Conservation (phyloP, 2,329 filamentous ascomycete species). For the Lachnum nothofagi region DNA sequence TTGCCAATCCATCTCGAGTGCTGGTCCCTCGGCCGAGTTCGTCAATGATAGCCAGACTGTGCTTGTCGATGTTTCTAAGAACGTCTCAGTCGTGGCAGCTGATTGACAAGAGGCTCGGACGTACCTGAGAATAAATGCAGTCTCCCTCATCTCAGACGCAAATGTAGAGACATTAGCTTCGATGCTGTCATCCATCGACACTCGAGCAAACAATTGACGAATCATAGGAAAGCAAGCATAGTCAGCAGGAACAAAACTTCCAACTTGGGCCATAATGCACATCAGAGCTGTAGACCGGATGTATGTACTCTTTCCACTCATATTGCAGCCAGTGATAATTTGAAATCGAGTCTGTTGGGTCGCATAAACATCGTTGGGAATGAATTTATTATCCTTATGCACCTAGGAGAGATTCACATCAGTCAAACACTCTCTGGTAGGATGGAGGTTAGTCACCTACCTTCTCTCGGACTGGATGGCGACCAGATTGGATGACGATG, state of each 20-base stretch:
- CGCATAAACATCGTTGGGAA: constrained; percentile 88
- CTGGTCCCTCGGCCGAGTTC: constrained; percentile 90
- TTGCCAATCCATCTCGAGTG: constrained; percentile 79
- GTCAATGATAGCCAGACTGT: constrained; percentile 79
- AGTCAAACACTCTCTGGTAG: too few relatives aligned
- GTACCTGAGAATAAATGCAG: constrained; percentile 77
- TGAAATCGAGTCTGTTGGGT: constrained; percentile 78
- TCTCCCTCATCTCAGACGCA: constrained; percentile 90
- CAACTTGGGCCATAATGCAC: constrained; percentile 89
- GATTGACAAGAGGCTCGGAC: background rate
- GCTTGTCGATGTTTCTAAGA: constrained; percentile 64
- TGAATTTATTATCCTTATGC: constrained; percentile 60
- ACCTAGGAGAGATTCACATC: too few relatives aligned
- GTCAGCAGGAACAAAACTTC: constrained; percentile 80
- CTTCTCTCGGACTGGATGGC: constrained; percentile 66
- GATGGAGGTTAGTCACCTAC: constrained; percentile 34
- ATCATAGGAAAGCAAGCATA: constrained; percentile 78
- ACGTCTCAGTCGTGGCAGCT: background rate
- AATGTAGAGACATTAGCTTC: constrained; percentile 92
- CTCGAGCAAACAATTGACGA: constrained; percentile 77
- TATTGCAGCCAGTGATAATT: constrained; percentile 92
- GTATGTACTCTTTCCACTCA: constrained; percentile 97
- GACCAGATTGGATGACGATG: constrained; percentile 60
- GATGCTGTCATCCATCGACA: constrained; percentile 81
- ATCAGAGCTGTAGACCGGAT: constrained; percentile 80